Conservation (phyloP, 345 rosid species). For the Hibiscus mutabilis region DNA sequence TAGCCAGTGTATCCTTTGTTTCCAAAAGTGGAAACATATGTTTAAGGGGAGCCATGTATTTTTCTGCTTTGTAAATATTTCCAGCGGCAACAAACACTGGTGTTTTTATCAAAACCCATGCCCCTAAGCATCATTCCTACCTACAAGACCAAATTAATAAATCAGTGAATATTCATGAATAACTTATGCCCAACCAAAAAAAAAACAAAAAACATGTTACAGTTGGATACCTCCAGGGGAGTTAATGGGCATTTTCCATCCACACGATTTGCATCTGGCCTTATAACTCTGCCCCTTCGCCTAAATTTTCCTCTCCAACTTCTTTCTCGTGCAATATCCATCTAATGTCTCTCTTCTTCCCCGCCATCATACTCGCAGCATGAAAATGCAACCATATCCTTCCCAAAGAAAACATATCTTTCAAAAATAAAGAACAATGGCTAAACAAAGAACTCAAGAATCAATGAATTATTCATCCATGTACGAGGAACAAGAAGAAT, state of each 20-base stretch:
- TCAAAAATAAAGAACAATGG: neutral
- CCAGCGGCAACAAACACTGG: slow-evolving; percentile 83
- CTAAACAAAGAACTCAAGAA: neutral
- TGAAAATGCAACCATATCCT: slow-evolving; percentile 99
- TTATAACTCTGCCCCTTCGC: slow-evolving; percentile 77
- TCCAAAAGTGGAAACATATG: slow-evolving; percentile 87
- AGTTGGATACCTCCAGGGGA: slow-evolving; percentile 67
- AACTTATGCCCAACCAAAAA: neutral
- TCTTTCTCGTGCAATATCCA: slow-evolving; percentile 89
- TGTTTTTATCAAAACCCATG: slow-evolving; percentile 84
- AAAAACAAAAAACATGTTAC: neutral
- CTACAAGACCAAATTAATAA: slow-evolving; percentile 29
- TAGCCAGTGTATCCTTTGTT: slow-evolving; percentile 82
- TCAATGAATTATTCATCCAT: neutral
- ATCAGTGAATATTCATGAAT: slow-evolving; percentile 17
- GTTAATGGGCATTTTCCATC: slow-evolving; percentile 95
- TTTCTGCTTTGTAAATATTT: slow-evolving; percentile 78
- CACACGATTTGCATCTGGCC: slow-evolving; percentile 80
- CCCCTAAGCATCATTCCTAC: slow-evolving; percentile 99
- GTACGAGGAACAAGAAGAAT: slow-evolving; percentile 12
- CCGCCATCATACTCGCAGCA: slow-evolving; percentile 98
- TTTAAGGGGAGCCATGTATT: slow-evolving; percentile 79
- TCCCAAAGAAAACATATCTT: too few relatives aligned
- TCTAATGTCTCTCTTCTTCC: slow-evolving; percentile 74
- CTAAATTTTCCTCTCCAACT: slow-evolving; percentile 97